Evolutionary conservation across 306 rosid genomes (phyloP), one percentile per base, ranked within the genome.

Genomic region (Delonix regia): DNA sequence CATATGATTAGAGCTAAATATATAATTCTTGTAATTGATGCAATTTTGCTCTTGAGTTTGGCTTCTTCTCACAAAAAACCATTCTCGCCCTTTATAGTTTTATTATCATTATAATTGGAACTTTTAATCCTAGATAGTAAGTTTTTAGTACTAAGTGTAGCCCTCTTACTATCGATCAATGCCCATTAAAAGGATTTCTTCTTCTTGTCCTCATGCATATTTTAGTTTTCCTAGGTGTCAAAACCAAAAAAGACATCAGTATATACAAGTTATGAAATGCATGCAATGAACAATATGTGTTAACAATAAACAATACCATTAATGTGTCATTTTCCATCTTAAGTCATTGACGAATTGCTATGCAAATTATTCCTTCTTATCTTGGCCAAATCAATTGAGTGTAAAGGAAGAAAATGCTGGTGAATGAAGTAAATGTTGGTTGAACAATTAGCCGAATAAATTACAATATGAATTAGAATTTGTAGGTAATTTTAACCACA

Each of bases 41-140:
- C 80, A 92, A 89, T 85, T 92, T 94, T 4, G 90, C 84, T 39
- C 93, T 91, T 6, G 92, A 66, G 61, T 88, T 92, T 57, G 86
- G 73, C 72, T 86, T 88, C 52, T 87, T 92, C 82, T 94, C 97
- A 77, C 88, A 85, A 69, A 56, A 52, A 67, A 80, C n/a, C 89
- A 59, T 83, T 76, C 85, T 88, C 97, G 52, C 88, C 93, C 66
- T 89, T 93, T 8, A n/a, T 73, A 62, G 71, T 87, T 76, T 85
- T 60, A 15, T 60, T 83, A 63, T 84, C 89, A 62, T 82, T 64
- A 49, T 94, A 79, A 80, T 83, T 73, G 0, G 90, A 74, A 79
- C 86, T 86, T 60, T 93, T 88, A 41, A 93, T 94, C 76, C 91
- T 87, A 36, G 98, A 88, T 68, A 87, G 81, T 19, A 90, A 86